A percentile compares a stretch with the other conserved stretches of the same genome.
phyloP scores from a whole-genome alignment of 2,329 filamentous ascomycete genomes.

The Paecilomyces formosus region DNA sequence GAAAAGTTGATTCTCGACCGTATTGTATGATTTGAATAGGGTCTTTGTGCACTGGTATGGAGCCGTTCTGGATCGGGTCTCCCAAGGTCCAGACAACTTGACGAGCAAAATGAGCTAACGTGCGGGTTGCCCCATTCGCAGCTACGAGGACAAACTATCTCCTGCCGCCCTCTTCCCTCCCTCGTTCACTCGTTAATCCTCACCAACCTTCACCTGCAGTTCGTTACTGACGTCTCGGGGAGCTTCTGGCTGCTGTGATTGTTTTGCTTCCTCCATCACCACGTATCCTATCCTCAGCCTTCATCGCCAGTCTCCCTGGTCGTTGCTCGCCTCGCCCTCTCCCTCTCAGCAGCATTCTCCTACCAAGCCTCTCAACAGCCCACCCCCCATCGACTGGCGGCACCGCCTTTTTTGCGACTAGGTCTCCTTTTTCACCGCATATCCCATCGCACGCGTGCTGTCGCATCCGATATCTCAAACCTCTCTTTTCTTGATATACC shows the following conservation, averaged over 20 bases:
- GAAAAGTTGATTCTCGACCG: not conserved
- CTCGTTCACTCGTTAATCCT: not conserved
- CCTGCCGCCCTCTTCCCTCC: conserved; percentile 1
- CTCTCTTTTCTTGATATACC: conserved; percentile 8
- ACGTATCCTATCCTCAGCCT: not conserved
- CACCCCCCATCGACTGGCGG: not conserved
- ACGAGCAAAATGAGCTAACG: conserved; percentile 2
- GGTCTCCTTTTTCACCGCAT: conserved; percentile 2
- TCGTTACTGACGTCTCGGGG: too few relatives aligned
- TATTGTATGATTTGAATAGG: not conserved
- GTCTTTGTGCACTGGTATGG: not conserved
- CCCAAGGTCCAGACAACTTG: not conserved
- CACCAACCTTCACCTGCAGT: not conserved
- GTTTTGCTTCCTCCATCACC: not conserved
- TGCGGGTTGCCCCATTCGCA: conserved; percentile 3
- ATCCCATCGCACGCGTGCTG: not conserved
- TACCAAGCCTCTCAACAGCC: too few relatives aligned
- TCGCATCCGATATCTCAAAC: conserved; percentile 11
- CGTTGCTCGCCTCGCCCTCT: not conserved
- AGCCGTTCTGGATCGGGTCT: not conserved
- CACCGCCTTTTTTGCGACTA: not conserved
- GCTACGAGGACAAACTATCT: not conserved
- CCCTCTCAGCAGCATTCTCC: not conserved
- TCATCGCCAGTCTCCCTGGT: not conserved
- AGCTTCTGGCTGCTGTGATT: not conserved